Percentiles rank a stretch among this genome's conserved stretches.
Evolutionary conservation across 2,329 filamentous ascomycete genomes (phyloP).

Genomic region (Colletotrichum sublineola): DNA sequence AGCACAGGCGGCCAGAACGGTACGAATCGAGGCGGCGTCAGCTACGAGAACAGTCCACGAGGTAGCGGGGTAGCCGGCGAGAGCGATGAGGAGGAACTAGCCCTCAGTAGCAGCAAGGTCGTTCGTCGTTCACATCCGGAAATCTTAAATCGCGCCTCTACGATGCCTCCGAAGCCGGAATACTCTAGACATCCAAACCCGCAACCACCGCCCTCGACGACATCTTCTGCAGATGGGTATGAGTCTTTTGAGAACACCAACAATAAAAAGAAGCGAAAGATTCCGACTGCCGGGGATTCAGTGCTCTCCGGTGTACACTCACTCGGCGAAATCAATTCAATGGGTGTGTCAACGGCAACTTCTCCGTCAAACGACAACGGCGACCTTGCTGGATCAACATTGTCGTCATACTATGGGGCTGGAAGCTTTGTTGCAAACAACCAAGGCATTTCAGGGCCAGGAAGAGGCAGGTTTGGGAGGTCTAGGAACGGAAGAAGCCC

Average conservation of each 20-base stretch:
- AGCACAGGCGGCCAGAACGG: conserved; percentile 46
- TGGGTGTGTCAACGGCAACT: conserved; percentile 50
- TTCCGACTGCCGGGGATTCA: conserved; percentile 86
- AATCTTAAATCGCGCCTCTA: conserved; percentile 57
- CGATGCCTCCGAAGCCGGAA: conserved; percentile 60
- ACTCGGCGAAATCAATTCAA: conserved; percentile 50
- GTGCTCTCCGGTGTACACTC: conserved; percentile 54
- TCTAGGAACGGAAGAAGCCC: conserved; percentile 72
- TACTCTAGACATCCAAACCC: conserved; percentile 60
- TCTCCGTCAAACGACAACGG: conserved; percentile 52
- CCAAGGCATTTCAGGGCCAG: conserved; percentile 80
- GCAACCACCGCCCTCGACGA: conserved; percentile 75
- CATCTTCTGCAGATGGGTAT: conserved; percentile 85
- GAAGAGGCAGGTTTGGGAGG: conserved; percentile 86
- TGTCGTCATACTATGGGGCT: conserved; percentile 55
- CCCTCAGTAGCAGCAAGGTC: conserved; percentile 53
- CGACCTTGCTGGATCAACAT: conserved; percentile 48
- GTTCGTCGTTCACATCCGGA: conserved; percentile 63
- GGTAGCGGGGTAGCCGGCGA: conserved; percentile 65
- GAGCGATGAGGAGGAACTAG: conserved; percentile 72
- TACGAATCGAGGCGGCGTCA: conserved; percentile 39
- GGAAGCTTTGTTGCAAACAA: conserved; percentile 65
- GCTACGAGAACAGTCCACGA: conserved; percentile 35
- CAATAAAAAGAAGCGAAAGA: conserved; percentile 99
- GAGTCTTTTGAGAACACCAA: conserved; percentile 99